Base-by-base conservation (phyloP, 23 red algal species). In the Agarophyton chilense region DNA sequence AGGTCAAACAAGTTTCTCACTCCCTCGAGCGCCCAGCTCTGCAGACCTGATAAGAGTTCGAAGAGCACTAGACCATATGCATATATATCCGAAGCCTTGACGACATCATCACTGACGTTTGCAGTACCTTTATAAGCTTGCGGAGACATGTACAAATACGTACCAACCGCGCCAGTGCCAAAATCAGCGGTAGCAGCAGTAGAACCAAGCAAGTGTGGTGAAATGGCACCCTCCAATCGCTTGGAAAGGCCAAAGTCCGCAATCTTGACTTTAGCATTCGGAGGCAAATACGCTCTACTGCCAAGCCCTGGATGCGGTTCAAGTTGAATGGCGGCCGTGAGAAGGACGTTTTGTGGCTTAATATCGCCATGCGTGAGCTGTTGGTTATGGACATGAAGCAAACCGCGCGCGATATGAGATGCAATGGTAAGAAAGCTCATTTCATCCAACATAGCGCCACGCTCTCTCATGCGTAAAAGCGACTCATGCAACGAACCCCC, bases 31-130 rank as follows among this genome's bases (percentile, higher is more conserved):
- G 19, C 17, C 90, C 90, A 98, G 50, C 90, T 92, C 67, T 87
- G 83, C 41, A 89, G 44, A 29, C 95, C 95, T 29, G 86, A 82
- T 12, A 98, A 71, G 58, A 98, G 72, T 52, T 98, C 96, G 67
- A 92, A 95, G 31, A 98, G 67, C 19, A 98, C 65, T 34, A 98
- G 86, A 40, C 92, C 96, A 65, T 94, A 95, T 4, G 96, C 92
- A 63, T 84, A 98, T 12, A 93, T 56, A 78, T 98, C 96, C 0
- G 91, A 86, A 8, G 92, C 92, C 35, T 94, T 94, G 51, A 73
- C 81, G 3, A 35, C 56, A n/a, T 66, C 83, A 58, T 92, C 92
- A 31, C 44, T 85, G 43, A 92, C 36, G 51, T 87, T 77, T 12
- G 70, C 54, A 40, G 89, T 82, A 38, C 92, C 87, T 25, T 77